Evolutionary conservation across 2,329 filamentous ascomycete species (phyloP), one percentile per base, ranked within the genome.

Genomic region (Aspergillus hortae): DNA sequence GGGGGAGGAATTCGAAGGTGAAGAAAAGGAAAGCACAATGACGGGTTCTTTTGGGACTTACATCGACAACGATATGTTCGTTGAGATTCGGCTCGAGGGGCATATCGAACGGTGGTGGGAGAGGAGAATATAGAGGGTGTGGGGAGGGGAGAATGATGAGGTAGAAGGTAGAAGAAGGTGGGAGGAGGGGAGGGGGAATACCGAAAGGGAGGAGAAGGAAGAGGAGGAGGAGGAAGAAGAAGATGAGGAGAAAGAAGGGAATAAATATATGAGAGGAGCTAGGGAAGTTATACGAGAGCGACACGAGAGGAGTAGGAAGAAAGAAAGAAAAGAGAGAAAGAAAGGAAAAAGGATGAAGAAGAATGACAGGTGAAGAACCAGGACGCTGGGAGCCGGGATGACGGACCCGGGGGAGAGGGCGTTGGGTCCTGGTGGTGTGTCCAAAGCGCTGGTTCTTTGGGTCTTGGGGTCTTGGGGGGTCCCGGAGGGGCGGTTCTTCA

Each of bases 51-150:
- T 42, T 9, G 25, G 38, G 25, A 27, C 67, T 64, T 64, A 70
- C 67, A 61, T 70, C 67, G 42, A 68, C 54, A 46, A 64, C 63
- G n/a, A 70, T 70, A 33, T 59, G 59, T 52, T 68, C 66, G 36
- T 65, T 38, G 23, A 57, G 52, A 48, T 67, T 66, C 41, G 65
- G 66, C 14, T 59, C 15, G 17, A 35, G 62, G 49, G 63, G 56
- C 66, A 69, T 68, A 48, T 15, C 52, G 25, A n/a, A 19, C 11
- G 10, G 40, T 15, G 15, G 51, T 27, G 23, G 3, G 15, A 43
- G 4, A 30, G 45, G 42, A 46, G 14, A 35, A 44, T 15, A 43
- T 36, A 43, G 48, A 47, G 40, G 32, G n/a, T 7, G n/a, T 7
- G 12, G 35, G 43, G 44, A 14, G 11, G 42, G 12, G 43, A 11